phyloP scores from a whole-genome alignment of 2,329 filamentous ascomycete genomes.

The Monilinia laxa region DNA sequence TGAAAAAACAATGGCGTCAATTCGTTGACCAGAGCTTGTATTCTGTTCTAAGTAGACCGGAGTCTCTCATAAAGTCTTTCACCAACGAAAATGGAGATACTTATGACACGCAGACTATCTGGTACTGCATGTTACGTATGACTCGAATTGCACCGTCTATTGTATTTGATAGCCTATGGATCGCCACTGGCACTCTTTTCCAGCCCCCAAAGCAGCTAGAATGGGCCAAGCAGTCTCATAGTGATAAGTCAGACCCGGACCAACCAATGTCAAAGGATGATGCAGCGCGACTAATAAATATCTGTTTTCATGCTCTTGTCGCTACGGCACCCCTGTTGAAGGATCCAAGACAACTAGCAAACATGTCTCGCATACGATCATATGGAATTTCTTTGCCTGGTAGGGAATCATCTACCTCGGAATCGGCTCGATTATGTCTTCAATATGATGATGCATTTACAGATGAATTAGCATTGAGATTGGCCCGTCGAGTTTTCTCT shows the following conservation, averaged over 20 bases:
- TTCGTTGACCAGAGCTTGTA: constrained; percentile 67
- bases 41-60: constrained; percentile 59
- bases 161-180: constrained; percentile 65
- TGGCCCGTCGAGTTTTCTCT: constrained; percentile 58
- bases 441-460: constrained; percentile 64
- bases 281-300: constrained; percentile 44
- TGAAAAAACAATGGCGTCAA: constrained; percentile 50
- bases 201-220: constrained; percentile 47
- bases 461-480: constrained; percentile 57
- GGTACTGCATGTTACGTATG: constrained; percentile 62
- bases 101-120: constrained; percentile 60
- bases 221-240: constrained; percentile 31
- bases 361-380: constrained; percentile 59
- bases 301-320: constrained; percentile 62
- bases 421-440: constrained; percentile 53
- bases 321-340: constrained; percentile 51
- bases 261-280: constrained; percentile 34
- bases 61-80: constrained; percentile 57
- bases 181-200: constrained; percentile 58
- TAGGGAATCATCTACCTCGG: constrained; percentile 48
- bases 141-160: constrained; percentile 56
- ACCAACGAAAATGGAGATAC: constrained; percentile 49
- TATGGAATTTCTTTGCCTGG: constrained; percentile 46
- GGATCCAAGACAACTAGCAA: constrained; percentile 46
- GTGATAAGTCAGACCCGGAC: constrained; percentile 16